A percentile compares a stretch with the other conserved stretches of the same genome.
phyloP scores from a whole-genome alignment of 805 yeast genomes.

The Brettanomyces nanus region DNA sequence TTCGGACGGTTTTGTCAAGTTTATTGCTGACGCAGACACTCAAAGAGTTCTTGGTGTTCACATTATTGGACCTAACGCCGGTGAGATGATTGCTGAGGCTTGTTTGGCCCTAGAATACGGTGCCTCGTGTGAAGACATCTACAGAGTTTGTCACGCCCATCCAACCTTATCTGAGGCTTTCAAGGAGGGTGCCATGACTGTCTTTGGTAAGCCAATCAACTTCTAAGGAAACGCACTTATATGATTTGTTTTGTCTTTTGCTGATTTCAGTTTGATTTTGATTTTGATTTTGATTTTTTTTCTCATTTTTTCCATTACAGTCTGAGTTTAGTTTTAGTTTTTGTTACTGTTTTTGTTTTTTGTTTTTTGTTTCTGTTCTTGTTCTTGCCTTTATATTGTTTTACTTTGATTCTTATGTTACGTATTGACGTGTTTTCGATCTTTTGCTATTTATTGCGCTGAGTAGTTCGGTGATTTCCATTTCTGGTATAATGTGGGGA shows the following conservation, averaged over 20 bases:
- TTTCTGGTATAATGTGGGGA: too few relatives aligned
- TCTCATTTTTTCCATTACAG: background rate
- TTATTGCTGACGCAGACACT: slow-evolving; percentile 93
- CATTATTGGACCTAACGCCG: slow-evolving; percentile 97
- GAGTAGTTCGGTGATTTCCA: too few relatives aligned
- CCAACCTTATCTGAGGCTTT: slow-evolving; percentile 97
- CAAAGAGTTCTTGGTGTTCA: slow-evolving; percentile 95
- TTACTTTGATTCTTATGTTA: too few relatives aligned
- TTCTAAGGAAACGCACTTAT: slow-evolving; percentile 33
- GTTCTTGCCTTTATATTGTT: background rate
- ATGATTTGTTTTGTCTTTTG: background rate
- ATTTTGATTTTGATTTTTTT: background rate
- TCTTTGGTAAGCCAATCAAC: slow-evolving; percentile 88
- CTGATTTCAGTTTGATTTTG: background rate
- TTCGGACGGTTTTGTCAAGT: slow-evolving; percentile 95
- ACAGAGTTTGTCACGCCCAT: slow-evolving; percentile 97
- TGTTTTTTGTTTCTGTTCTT: background rate
- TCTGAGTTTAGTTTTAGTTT: too few relatives aligned
- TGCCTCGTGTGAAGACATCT: slow-evolving; percentile 95
- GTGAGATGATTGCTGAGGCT: slow-evolving; percentile 99
- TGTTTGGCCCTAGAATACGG: slow-evolving; percentile 98
- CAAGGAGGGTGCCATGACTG: slow-evolving; percentile 94
- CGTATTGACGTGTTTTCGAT: too few relatives aligned
- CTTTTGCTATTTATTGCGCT: too few relatives aligned
- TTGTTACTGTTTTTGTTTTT: background rate